phyloP scores from a whole-genome alignment of 441 rosid species.

The Populus hybrid region DNA sequence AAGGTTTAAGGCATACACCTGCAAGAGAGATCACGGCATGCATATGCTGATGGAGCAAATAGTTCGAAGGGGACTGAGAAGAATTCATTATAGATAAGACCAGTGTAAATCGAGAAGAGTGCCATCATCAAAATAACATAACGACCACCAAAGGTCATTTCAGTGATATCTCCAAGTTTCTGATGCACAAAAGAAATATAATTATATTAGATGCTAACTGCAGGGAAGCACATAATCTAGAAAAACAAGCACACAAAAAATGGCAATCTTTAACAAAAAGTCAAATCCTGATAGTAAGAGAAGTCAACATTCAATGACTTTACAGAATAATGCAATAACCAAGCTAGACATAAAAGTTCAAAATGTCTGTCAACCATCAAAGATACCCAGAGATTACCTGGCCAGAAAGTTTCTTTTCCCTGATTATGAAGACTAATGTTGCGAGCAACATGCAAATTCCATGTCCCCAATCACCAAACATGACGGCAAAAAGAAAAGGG shows the following conservation, averaged over 20 bases:
- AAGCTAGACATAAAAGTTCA: conserved; percentile 1
- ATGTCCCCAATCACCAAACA: conserved; percentile 99
- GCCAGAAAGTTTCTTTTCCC: conserved; percentile 83
- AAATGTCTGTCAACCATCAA: conserved; percentile 1
- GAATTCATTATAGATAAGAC: conserved; percentile 90
- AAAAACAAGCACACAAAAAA: background rate
- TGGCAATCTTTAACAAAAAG: background rate
- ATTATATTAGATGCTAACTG: conserved; percentile 8
- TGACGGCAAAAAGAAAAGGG: conserved; percentile 97
- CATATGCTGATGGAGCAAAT: conserved; percentile 84
- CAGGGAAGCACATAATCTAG: background rate
- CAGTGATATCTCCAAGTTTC: conserved; percentile 91
- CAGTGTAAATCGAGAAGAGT: conserved; percentile 87
- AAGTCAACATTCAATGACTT: background rate
- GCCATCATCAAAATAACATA: conserved; percentile 95
- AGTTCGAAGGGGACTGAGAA: conserved; percentile 87
- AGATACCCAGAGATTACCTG: conserved; percentile 51
- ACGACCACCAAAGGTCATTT: conserved; percentile 98
- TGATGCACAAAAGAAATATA: conserved; percentile 28
- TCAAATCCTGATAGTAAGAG: background rate
- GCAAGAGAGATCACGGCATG: conserved; percentile 88
- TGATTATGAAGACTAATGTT: conserved; percentile 50
- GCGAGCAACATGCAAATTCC: conserved; percentile 90
- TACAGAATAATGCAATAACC: conserved; percentile 5
- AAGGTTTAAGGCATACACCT: conserved; percentile 41